Base-by-base conservation (phyloP, 768 basidiomycete genomes). In the Mycena latifolia region DNA sequence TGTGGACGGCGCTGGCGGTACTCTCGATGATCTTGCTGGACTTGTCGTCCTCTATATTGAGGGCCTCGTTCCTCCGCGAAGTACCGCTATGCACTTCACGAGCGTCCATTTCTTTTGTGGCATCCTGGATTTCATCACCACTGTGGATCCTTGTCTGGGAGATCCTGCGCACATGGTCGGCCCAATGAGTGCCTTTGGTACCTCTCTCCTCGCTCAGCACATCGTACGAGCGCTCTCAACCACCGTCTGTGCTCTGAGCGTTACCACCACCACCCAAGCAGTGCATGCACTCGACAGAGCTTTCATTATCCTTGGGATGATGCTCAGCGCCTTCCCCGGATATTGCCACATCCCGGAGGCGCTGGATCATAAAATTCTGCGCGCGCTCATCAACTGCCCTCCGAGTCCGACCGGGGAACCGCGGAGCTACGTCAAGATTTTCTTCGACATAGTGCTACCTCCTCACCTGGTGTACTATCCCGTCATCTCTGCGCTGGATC, bases 1-100 rank as follows among this genome's bases (percentile, higher is more conserved):
- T 1, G 24, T 56, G 10, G 55, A 63, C 18, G 62, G 62, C 14
- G 62, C 62, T 24, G 62, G 62, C 11, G 61, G 61, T 3, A 55
- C 53, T 6, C 24, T 48, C 1, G 31, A 47, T 2, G n/a, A 63
- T 27, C 25, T 55, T 35, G 45, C 61, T 7, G n/a, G 27, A 15
- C 61, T 63, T 9, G 37, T 63, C 15, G 53, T 63, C 2, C 20
- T 37, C 0, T 55, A 47, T 20, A 28, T 63, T 15, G 14, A 39
- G 9, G 45, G 29, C 1, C 24, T 63, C 31, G 12, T 55, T 28
- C 45, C 43, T 8, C 5, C 18, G 10, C 50, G 11, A 3, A 27
- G 20, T 4, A 22, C 18, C 20, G 22, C 41, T 4, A 31, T 61
- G 24, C n/a, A 53, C 18, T 12, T 12, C n/a, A 15, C 18, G 45